These are phyloP conservation scores for Auricularia auricula-judae DNA, from an alignment of 768 basidiomycete species.

Conservation along the genomic window DNA sequence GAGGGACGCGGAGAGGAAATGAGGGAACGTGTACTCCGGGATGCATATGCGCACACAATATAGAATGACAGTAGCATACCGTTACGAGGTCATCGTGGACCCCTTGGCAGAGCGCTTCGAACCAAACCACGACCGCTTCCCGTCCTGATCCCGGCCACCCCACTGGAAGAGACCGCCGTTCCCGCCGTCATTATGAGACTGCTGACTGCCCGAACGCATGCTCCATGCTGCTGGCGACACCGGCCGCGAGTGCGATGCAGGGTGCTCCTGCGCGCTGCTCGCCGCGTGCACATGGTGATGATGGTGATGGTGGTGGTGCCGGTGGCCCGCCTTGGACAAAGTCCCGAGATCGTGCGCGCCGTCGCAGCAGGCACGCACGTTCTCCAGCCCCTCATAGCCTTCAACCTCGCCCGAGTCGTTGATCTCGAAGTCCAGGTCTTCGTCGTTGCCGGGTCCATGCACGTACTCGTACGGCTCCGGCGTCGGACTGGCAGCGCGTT, in stretches of 20 bases:
- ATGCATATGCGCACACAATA: neutral
- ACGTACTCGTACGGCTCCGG: conserved; percentile 26
- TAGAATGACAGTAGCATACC: neutral
- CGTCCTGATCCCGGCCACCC: conserved; percentile 14
- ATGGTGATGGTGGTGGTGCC: conserved; percentile 25
- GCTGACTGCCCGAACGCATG: conserved; percentile 70
- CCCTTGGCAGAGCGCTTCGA: conserved; percentile 5
- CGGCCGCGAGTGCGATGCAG: conserved; percentile 42
- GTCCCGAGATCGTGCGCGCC: conserved; percentile 73
- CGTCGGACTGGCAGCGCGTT: conserved; percentile 67
- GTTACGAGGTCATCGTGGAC: neutral
- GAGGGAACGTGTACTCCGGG: neutral
- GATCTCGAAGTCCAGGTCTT: conserved; percentile 74
- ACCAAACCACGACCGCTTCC: conserved; percentile 9
- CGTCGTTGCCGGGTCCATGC: conserved; percentile 32
- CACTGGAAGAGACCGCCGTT: neutral
- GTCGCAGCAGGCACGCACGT: conserved; percentile 87
- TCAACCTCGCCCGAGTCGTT: conserved; percentile 64
- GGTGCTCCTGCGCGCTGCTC: conserved; percentile 26
- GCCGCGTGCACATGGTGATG: conserved; percentile 44
- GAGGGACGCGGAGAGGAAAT: neutral
- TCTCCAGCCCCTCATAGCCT: conserved; percentile 87
- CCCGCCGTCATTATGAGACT: conserved; percentile 43
- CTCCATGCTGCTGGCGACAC: conserved; percentile 70
- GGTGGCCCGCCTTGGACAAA: conserved; percentile 25